Conservation (phyloP, 106 monocot genomes). For the Cymbidium sinense region DNA sequence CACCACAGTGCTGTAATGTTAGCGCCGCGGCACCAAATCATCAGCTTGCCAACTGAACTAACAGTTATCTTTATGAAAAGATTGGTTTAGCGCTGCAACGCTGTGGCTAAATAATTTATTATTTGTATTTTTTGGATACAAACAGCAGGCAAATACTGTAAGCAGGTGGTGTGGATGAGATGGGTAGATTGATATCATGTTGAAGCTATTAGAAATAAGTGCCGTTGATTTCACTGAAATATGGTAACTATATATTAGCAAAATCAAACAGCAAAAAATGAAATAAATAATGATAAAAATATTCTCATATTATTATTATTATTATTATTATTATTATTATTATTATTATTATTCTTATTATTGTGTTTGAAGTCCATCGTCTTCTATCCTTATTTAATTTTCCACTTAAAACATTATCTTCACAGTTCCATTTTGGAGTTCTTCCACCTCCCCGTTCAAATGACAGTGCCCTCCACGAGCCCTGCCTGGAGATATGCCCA, state of each 20-base stretch:
- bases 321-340: too few relatives aligned
- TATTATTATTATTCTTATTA: too few relatives aligned
- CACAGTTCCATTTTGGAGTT: conserved; percentile 89
- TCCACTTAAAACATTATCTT: not conserved
- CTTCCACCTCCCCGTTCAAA: conserved; percentile 24
- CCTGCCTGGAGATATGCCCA: conserved; percentile 85
- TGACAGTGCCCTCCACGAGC: conserved; percentile 57
- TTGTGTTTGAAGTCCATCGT: not conserved
- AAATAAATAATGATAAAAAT: not conserved
- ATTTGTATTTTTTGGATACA: too few relatives aligned
- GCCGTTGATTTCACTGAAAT: not conserved
- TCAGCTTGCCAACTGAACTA: too few relatives aligned
- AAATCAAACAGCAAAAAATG: not conserved
- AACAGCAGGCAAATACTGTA: too few relatives aligned
- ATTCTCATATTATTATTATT: not conserved
- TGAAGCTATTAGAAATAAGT: not conserved
- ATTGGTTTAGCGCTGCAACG: too few relatives aligned
- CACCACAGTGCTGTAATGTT: too few relatives aligned
- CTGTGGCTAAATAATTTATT: too few relatives aligned
- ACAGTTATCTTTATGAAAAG: too few relatives aligned
- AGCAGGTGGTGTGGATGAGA: too few relatives aligned
- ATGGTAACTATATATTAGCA: not conserved
- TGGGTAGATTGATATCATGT: not conserved
- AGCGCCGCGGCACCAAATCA: too few relatives aligned
- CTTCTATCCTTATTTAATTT: not conserved